Evolutionary conservation across 331 rosid species (phyloP).

Genomic region (Acacia concinna): DNA sequence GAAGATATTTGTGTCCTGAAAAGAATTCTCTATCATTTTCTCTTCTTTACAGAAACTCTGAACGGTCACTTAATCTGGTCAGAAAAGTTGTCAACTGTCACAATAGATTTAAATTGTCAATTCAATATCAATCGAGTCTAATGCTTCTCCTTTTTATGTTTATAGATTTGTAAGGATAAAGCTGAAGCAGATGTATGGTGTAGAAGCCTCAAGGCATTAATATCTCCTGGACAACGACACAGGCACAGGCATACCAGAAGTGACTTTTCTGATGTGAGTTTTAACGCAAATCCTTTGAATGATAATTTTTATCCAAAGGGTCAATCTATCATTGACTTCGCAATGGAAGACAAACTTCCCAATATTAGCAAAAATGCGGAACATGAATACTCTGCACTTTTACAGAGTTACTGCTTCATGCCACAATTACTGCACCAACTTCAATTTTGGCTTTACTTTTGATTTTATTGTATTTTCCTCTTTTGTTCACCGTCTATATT

Average conservation of each 20-base stretch:
- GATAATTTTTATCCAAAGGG: not conserved
- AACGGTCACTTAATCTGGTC: constrained; percentile 92
- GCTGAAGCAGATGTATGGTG: constrained; percentile 85
- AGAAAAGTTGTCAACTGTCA: constrained; percentile 37
- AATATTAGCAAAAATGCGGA: not conserved
- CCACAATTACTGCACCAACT: not conserved
- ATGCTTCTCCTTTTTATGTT: constrained; percentile 30
- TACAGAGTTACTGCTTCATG: not conserved
- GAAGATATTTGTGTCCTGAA: constrained; percentile 86
- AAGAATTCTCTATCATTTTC: constrained; percentile 90
- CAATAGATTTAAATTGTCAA: constrained; percentile 10
- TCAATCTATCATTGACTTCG: not conserved
- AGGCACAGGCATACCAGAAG: constrained; percentile 45
- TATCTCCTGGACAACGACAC: constrained; percentile 47
- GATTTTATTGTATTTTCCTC: not conserved
- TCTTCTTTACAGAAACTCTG: constrained; percentile 70
- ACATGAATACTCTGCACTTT: not conserved
- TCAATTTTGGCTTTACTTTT: not conserved
- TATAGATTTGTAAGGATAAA: constrained; percentile 93
- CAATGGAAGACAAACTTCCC: constrained; percentile 8
- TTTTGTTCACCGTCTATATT: not conserved
- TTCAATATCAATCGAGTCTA: constrained; percentile 24
- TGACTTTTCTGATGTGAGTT: constrained; percentile 69
- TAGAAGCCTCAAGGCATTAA: constrained; percentile 71
- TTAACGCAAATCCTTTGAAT: constrained; percentile 25